Base-by-base conservation (phyloP, 768 basidiomycete genomes). In the Candolleomyces efflorescens region DNA sequence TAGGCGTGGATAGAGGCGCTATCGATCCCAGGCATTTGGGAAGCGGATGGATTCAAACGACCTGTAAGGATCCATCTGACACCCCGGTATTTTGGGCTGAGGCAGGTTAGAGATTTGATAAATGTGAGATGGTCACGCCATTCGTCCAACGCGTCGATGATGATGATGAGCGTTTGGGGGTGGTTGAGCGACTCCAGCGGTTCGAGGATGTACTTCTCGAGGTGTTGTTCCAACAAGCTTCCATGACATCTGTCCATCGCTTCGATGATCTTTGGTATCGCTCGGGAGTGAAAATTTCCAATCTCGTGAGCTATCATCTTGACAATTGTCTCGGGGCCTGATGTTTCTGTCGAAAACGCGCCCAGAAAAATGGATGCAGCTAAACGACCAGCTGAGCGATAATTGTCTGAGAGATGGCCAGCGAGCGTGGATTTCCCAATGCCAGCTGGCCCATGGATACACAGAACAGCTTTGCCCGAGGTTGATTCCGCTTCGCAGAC, bases 61-160 rank as follows among this genome's bases (percentile, higher is more conserved):
- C 18, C 46, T 5, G 24, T 20, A 6, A 47, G n/a, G 18, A 47
- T 23, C 18, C 20, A 47, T 23, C 12, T n/a, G 20, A 47, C 24
- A 1, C 7, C 12, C 1, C 18, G 23, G 46, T 5, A 18, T 5
- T 13, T 10, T 3, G 17, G 1, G 13, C 10, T 18, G 17, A 60
- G n/a, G 37, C 36, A 22, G 9, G n/a, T 12, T 10, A 60, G 47
- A 2, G 44, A 55, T 12, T 39, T 3, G 15, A 60, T 47, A 24
- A 60, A 56, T n/a, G 20, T 26, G 4, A 32, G 13, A 7, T 41
- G 15, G 27, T 50, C 13, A 1, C 9, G 13, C 55, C 55, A 60
- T 56, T 60, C 59, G 41, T 60, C 59, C 22, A 56, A 22, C 22
- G 48, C 59, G 39, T 60, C 59, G 15, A 60, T 20, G 18, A 60